phyloP scores from a whole-genome alignment of 441 rosid genomes.

The Arabidopsis hybrid region DNA sequence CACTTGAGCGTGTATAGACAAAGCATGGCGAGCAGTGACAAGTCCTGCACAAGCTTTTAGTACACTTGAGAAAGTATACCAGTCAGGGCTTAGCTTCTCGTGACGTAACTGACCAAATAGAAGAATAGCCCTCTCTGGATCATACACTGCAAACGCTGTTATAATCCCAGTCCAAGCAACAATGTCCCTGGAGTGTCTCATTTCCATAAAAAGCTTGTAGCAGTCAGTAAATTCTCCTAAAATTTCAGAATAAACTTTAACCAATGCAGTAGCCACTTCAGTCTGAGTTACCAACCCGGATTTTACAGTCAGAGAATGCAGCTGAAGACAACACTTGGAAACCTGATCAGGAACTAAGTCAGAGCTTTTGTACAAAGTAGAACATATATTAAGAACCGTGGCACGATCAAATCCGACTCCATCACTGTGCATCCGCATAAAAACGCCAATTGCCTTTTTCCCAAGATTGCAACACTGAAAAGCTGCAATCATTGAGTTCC shows the following conservation, averaged over 20 bases:
- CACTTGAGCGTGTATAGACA: slow-evolving; percentile 62
- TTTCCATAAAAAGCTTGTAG: slow-evolving; percentile 65
- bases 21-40: slow-evolving; percentile 61
- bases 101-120: slow-evolving; percentile 58
- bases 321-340: slow-evolving; percentile 58
- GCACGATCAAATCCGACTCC: slow-evolving; percentile 74
- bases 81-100: slow-evolving; percentile 61
- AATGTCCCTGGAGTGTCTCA: slow-evolving; percentile 51
- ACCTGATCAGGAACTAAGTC: slow-evolving; percentile 44
- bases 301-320: slow-evolving; percentile 63
- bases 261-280: slow-evolving; percentile 72
- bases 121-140: slow-evolving; percentile 69
- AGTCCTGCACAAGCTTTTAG: slow-evolving; percentile 86
- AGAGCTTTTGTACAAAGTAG: slow-evolving; percentile 57
- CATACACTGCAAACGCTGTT: slow-evolving; percentile 64
- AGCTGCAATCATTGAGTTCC: slow-evolving; percentile 87
- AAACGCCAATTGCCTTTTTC: slow-evolving; percentile 51
- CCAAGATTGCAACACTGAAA: slow-evolving; percentile 58
- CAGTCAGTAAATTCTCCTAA: slow-evolving; percentile 61
- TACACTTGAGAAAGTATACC: slow-evolving; percentile 76
- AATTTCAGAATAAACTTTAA: slow-evolving; percentile 74
- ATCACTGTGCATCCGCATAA: slow-evolving; percentile 55
- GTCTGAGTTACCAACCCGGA: slow-evolving; percentile 60
- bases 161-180: slow-evolving; percentile 81
- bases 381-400: slow-evolving; percentile 66